Evolutionary conservation across 805 yeast species (phyloP).

Genomic region (Cyberlindnera mrakii): DNA sequence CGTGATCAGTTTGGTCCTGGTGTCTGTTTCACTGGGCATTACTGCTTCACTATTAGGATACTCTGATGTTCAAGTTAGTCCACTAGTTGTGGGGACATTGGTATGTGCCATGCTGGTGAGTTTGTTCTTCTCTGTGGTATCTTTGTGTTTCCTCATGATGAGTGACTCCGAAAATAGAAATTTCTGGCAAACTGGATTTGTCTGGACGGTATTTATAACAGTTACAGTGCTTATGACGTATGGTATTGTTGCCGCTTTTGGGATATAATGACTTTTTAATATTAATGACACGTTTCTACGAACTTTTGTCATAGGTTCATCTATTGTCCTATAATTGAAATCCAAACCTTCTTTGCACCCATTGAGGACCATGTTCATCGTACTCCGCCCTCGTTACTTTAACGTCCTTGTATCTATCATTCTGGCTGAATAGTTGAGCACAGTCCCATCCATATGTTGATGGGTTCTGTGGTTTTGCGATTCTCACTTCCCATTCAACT

Average conservation of each 20-base stretch:
- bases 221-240: conserved; percentile 38
- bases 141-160: conserved; percentile 39
- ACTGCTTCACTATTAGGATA: conserved; percentile 25
- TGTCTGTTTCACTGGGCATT: conserved; percentile 40
- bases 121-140: conserved; percentile 34
- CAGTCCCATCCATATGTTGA: conserved; percentile 53
- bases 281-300: not conserved
- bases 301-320: not conserved
- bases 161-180: conserved; percentile 24
- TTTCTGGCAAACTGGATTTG: conserved; percentile 35
- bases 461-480: conserved; percentile 32
- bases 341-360: conserved; percentile 38
- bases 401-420: conserved; percentile 36
- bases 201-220: conserved; percentile 35
- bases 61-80: conserved; percentile 20
- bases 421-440: conserved; percentile 33
- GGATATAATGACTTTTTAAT: conserved; percentile 8
- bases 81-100: conserved; percentile 26
- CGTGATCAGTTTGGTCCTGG: conserved; percentile 33
- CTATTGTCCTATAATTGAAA: conserved; percentile 23
- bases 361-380: conserved; percentile 67
- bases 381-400: conserved; percentile 75
- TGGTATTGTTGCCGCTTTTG: conserved; percentile 33
- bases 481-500: conserved; percentile 59
- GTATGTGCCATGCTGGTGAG: conserved; percentile 38